Conservation (phyloP, 371 early-diverging fungal genomes). For the Dentiscutata heterogama region DNA sequence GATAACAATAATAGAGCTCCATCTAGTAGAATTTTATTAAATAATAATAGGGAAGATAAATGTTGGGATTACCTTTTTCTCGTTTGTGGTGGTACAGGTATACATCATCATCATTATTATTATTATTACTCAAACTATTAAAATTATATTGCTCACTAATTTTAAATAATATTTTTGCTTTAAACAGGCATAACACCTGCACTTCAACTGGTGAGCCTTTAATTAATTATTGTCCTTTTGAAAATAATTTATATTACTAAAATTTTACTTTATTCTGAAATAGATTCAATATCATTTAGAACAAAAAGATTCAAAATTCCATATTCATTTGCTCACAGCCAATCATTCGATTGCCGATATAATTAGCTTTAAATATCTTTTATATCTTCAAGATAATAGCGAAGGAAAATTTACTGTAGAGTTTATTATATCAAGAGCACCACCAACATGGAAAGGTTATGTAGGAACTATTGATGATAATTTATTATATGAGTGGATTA, state of each 20-base stretch:
- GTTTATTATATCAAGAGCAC: not conserved
- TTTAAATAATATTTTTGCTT: too few relatives aligned
- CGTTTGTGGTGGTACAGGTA: slow-evolving; percentile 45
- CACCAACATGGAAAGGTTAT: not conserved
- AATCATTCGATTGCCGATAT: not conserved
- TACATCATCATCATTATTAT: slow-evolving; percentile 36
- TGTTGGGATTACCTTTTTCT: slow-evolving; percentile 55
- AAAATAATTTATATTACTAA: not conserved
- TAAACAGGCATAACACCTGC: slow-evolving; percentile 73
- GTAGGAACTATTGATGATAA: not conserved
- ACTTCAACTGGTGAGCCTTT: slow-evolving; percentile 57
- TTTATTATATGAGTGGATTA: slow-evolving; percentile 11
- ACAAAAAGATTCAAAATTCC: not conserved
- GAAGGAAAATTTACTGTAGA: not conserved
- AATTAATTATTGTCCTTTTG: not conserved
- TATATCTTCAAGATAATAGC: not conserved
- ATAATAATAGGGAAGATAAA: slow-evolving; percentile 31
- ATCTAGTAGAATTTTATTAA: slow-evolving; percentile 23
- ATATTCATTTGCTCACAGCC: not conserved
- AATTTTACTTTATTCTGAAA: not conserved
- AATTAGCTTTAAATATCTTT: not conserved
- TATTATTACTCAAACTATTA: slow-evolving; percentile 78
- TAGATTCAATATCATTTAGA: slow-evolving; percentile 31
- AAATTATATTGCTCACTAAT: not conserved
- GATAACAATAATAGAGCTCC: not conserved